Evolutionary conservation across 2,329 filamentous ascomycete species (phyloP).

Genomic region (Talaromyces verruculosus): DNA sequence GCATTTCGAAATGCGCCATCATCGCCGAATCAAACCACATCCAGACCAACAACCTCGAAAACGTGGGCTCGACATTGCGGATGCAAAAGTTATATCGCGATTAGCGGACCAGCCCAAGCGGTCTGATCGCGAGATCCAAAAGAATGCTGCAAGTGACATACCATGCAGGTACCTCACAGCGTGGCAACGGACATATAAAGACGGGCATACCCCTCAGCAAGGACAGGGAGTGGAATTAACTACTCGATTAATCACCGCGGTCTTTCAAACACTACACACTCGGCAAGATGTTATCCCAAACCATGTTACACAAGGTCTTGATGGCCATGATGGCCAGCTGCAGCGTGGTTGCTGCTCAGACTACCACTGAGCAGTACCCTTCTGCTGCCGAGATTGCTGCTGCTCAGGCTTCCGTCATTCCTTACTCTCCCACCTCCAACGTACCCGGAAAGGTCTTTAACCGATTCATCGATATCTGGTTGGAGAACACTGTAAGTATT

Average conservation of each 20-base stretch:
- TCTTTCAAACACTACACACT: background rate
- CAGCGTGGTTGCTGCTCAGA: conserved; percentile 29
- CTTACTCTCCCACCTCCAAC: conserved; percentile 61
- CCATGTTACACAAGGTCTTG: conserved; percentile 26
- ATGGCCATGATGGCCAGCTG: conserved; percentile 28
- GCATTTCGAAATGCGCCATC: background rate
- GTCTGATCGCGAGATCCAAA: conserved; percentile 4
- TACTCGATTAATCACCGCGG: background rate
- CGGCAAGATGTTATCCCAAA: conserved; percentile 25
- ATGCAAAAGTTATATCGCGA: background rate
- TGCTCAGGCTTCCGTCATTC: conserved; percentile 58
- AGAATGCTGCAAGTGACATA: background rate
- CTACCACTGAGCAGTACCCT: conserved; percentile 30
- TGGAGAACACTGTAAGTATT: conserved; percentile 66
- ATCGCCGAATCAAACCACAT: background rate
- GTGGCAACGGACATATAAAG: background rate
- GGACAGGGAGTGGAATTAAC: too few species aligned
- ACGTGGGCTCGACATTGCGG: background rate
- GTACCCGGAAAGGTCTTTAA: conserved; percentile 72
- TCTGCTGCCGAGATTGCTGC: conserved; percentile 33
- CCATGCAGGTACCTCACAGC: background rate
- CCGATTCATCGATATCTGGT: conserved; percentile 70
- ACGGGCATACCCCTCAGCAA: background rate
- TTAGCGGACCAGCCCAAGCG: background rate
- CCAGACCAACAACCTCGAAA: background rate